Evolutionary conservation across 805 yeast genomes (phyloP), one percentile per base, ranked within the genome.

Genomic region (Metschnikowia dekortorum): DNA sequence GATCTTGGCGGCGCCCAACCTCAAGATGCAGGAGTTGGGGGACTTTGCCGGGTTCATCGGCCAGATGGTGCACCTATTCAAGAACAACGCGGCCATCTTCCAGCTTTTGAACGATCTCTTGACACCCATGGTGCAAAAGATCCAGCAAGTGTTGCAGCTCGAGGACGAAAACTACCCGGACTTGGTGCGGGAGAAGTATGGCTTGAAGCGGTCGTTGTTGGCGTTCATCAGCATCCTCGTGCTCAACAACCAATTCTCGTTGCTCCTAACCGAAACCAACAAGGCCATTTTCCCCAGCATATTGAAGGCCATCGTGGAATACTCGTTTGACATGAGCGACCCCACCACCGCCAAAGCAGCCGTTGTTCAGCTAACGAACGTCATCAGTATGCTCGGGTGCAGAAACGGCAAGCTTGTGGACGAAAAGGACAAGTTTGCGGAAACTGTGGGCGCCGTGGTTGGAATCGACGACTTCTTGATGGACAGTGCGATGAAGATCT

Each of bases 31-130:
- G 47, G 97, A 91, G 64, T 71, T 92, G 63, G 77, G 79, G 36
- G 96, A 90, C 61, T 89, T 94, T 62, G 70, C 90, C 49, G 80
- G 92, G 37, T 92, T 94, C 65, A 70, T 94, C 53, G 91, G 96
- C 5, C 98, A 94, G 68, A 80, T 94, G 53, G 80, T 87, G 47
- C 97, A 92, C 65, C 80, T 76, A 56, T 89, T 85, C 68, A 80
- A 82, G 61, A 74, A 74, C 42, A 84, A 87, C 57, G 82, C 80
- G 39, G 78, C 75, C 40, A 81, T 90, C 48, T 89, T 87, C 66
- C 82, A 83, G 58, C 72, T 92, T 67, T 73, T 92, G 55, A 82
- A 86, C 60, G 83, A 84, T 49, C 71, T 94, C 52, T 65, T 89
- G 51, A 72, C 87, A 0, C 96, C 97, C n/a, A 75, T 91, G 45